phyloP scores from a whole-genome alignment of 1,284 basidiomycete genomes.

The Cystobasidium sp. region DNA sequence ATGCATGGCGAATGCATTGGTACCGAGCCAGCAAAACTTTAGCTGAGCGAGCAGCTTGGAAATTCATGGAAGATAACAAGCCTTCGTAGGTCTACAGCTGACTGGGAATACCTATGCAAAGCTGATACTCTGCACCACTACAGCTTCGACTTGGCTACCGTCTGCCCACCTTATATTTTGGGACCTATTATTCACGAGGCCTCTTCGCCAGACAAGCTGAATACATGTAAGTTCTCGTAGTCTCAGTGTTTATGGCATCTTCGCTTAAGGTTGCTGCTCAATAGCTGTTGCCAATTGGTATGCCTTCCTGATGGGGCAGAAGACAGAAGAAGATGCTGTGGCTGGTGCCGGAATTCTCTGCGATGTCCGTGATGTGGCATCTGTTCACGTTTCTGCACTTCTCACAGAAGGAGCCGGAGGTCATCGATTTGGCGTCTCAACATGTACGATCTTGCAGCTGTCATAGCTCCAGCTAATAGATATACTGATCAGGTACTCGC shows the following conservation, averaged over 20 bases:
- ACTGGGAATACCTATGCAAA: background rate
- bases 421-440: slow-evolving; percentile 54
- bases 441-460: background rate
- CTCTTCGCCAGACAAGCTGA: slow-evolving; percentile 46
- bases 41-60: slow-evolving; percentile 52
- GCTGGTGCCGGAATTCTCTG: slow-evolving; percentile 52
- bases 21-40: slow-evolving; percentile 30
- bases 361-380: slow-evolving; percentile 58
- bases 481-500: background rate
- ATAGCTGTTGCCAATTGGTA: slow-evolving; percentile 46
- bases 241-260: background rate
- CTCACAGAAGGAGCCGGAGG: slow-evolving; percentile 52
- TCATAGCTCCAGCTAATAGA: no score
- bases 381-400: slow-evolving; percentile 55
- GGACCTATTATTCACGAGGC: slow-evolving; percentile 51
- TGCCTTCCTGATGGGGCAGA: slow-evolving; percentile 47
- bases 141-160: slow-evolving; percentile 29
- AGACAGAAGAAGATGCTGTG: slow-evolving; percentile 45
- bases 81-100: slow-evolving; percentile 30
- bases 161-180: slow-evolving; percentile 46
- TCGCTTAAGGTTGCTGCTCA: slow-evolving; percentile 7
- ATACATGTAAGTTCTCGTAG: slow-evolving; percentile 42
- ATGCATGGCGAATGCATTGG: slow-evolving; percentile 40
- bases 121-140: background rate
- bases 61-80: slow-evolving; percentile 46